Base-by-base conservation (phyloP, 441 rosid species). In the Eutrema salsugineum region DNA sequence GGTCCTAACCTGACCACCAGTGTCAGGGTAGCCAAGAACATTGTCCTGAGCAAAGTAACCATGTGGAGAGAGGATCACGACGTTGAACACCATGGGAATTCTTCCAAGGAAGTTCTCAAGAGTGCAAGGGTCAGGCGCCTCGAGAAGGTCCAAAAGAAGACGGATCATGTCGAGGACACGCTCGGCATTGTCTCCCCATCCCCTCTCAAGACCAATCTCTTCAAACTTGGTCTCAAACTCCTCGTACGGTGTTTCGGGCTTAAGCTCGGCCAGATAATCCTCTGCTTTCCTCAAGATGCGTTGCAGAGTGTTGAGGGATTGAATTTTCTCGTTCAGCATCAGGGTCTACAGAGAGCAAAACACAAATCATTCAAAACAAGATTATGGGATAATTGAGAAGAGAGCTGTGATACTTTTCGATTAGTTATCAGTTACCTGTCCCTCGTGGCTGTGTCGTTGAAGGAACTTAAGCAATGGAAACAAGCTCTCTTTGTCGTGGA, bases 31-130 rank as follows among this genome's bases (percentile, higher is more conserved):
- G 3, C 98, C 98, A 80, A 94, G 80, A 68, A 93, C 97, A 56
- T 93, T 85, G 84, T 93, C 97, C 42, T 93, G 98, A 24, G 98
- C 98, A 56, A 93, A 93, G 88, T 88, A 93, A 20, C 98, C 98
- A 40, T 93, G 98, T 7, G 98, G 98, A 11, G 98, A 75, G 79
- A 91, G 88, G 63, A 93, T 88, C 46, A 93, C 98, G 42, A 93
- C 98, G 19, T 89, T 93, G 76, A 87, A 86, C 33, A 91, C 98
- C 96, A 93, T 88, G 2, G 98, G 98, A 62, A 93, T 85, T 77
- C 87, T 85, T 15, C 93, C 89, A 2, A 93, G 91, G 83, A 93
- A 93, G 10, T 73, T 86, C 80, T 93, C 96, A 0, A 93, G 96
- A 44, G 97, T 86, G 85, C 87, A 88, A 1, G 98, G 97, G 62